Base-by-base conservation (phyloP, 1,284 basidiomycete genomes). In the Meira miltonrushii region DNA sequence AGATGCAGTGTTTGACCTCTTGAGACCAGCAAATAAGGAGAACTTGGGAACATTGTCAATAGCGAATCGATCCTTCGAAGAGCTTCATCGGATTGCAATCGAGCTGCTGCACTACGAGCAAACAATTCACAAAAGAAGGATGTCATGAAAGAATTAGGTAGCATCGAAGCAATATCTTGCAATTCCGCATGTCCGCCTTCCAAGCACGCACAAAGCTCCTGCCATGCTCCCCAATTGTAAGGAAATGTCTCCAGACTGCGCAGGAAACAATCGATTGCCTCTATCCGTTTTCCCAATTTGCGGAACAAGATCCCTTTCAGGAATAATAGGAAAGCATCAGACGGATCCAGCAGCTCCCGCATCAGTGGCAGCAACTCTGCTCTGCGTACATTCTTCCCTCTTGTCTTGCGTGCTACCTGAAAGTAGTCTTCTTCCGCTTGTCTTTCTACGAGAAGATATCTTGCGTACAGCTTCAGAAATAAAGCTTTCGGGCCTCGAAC, bases 191-290 rank as follows among this genome's bases (percentile, higher is more conserved):
- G 53, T 8, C 60, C 59, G 0, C 39, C 46, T 37, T 68, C 64
- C 17, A 77, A 61, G 23, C 76, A 79, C 59, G 71, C 64, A 58
- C 65, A 62, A 64, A 74, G 64, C 63, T 62, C 63, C 59, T 62
- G 67, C 94, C 95, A 99, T 3, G 87, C 84, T 25, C 89, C 90
- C 94, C 95, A 99, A 76, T 97, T 97, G 87, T 92, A 98, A 8
- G 90, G 88, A 72, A 88, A 91, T 2, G 83, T 82, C 52, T 84
- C 83, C 51, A 97, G 86, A 6, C 91, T 93, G 38, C 85, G 79
- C 17, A 96, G 81, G 8, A 87, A 84, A 66, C 83, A 85, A 72
- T 92, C 90, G 39, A 94, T 88, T 0, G 94, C 92, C 74, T 91
- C 89, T 64, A 76, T 65, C 6, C 72, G 67, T 33, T 71, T 71